Evolutionary conservation across 2,329 filamentous ascomycete species (phyloP).

Genomic region (Cladosporium sphaerospermum): DNA sequence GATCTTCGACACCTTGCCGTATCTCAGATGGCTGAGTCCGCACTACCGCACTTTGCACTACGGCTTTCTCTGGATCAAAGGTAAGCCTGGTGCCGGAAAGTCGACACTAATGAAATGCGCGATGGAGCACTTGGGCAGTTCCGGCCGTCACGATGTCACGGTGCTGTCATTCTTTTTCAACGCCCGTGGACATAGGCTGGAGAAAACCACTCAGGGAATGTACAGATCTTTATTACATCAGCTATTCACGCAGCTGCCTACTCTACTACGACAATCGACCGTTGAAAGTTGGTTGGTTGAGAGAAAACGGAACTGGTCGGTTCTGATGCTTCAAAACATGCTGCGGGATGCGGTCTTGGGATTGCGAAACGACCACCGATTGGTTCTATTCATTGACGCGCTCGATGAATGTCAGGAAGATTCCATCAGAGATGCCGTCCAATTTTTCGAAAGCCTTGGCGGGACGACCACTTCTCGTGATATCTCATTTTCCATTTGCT

Average conservation of each 20-base stretch:
- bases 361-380: neutral
- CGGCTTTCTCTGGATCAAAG: slow-evolving; percentile 6
- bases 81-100: slow-evolving; percentile 5
- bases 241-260: neutral
- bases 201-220: slow-evolving; percentile 1
- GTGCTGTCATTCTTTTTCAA: slow-evolving; percentile 3
- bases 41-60: neutral
- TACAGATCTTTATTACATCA: slow-evolving; percentile 3
- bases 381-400: slow-evolving; percentile 2
- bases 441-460: neutral
- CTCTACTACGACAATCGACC: neutral
- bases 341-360: neutral
- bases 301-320: neutral
- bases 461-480: neutral
- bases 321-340: neutral
- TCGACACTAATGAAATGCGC: neutral
- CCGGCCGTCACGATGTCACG: no score
- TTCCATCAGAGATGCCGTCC: neutral
- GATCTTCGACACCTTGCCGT: neutral
- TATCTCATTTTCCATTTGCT: neutral
- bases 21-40: neutral
- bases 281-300: slow-evolving; percentile 23
- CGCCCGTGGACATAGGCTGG: neutral
- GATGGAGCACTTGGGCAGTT: neutral
- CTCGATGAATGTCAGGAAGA: slow-evolving; percentile 4